Conservation (phyloP, 148 eudicot species). For the Heliosperma pusillum region DNA sequence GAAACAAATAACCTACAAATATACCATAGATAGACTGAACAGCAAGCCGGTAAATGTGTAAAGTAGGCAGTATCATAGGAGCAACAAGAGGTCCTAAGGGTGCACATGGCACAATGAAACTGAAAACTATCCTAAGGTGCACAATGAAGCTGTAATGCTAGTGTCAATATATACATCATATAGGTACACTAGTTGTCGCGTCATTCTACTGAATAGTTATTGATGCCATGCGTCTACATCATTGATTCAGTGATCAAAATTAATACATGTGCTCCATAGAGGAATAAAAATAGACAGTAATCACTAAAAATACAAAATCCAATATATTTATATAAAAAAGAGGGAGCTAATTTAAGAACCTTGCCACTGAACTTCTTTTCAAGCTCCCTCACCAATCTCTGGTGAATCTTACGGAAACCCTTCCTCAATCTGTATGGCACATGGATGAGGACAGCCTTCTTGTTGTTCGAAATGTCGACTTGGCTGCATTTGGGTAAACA, state of each 20-base stretch:
- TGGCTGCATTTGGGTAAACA: slow-evolving; percentile 37
- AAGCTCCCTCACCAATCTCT: slow-evolving; percentile 69
- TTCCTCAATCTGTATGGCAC: slow-evolving; percentile 83
- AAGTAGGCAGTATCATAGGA: neutral
- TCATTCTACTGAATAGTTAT: too few species aligned
- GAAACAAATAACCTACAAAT: neutral
- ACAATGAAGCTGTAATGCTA: too few species aligned
- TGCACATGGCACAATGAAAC: too few species aligned
- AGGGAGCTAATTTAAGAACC: slow-evolving; percentile 32
- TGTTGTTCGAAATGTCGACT: slow-evolving; percentile 66
- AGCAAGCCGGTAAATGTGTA: neutral
- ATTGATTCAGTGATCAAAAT: too few species aligned
- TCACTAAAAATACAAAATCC: too few species aligned
- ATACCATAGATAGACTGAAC: neutral
- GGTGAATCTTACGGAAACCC: slow-evolving; percentile 77
- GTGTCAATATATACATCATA: too few species aligned
- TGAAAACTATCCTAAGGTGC: too few species aligned
- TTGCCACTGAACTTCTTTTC: slow-evolving; percentile 96
- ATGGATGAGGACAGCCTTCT: slow-evolving; percentile 79
- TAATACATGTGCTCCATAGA: too few species aligned
- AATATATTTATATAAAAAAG: too few species aligned
- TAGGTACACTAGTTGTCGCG: too few species aligned
- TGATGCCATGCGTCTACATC: too few species aligned
- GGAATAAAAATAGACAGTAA: too few species aligned
- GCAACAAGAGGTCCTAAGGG: neutral